Evolutionary conservation across 495 filamentous ascomycete genomes (phyloP), one percentile per base, ranked within the genome.

Genomic region (Polyplosphaeria fusca): DNA sequence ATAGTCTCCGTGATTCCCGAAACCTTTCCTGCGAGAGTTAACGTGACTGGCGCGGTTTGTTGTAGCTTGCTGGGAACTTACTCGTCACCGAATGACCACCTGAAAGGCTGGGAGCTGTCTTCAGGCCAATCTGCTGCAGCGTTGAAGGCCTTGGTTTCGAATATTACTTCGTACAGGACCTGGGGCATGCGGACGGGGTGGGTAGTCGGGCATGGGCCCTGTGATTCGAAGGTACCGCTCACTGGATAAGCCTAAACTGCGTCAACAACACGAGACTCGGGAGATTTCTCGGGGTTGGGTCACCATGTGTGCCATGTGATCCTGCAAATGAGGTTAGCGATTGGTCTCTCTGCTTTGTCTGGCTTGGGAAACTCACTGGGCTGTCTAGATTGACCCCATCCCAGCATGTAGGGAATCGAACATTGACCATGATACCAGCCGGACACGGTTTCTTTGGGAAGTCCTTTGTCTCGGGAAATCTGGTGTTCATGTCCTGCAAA

Each of bases 361-460:
- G 63, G 47, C 80, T 77, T 47, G 68, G 63, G 40, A 73, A 75
- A 64, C 80, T 78, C 61, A 80, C 74, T 14, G 72, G 67, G 40
- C 69, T 75, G 58, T 79, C 78, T 4, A 77, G 61, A 60, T 78
- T 79, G 58, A 72, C 69, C 39, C 79, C 79, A 66, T 82, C 78
- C 79, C 78, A 82, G 52, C 58, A 61, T 51, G 58, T 56, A 2
- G 58, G 58, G 52, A 61, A 61, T 3, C 52, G 44, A 14, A 56
- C 7, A 28, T 56, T 61, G 22, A 40, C 46, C 58, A 61, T 61
- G 20, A 56, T 61, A 11, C 58, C 58, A 12, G 44, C 44, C 2
- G 52, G 44, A 22, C 58, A 61, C 7, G 58, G 52, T 35, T 56
- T 50, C 5, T 13, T 25, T 5, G 58, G 58, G 28, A 61, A 56